Conservation (phyloP, 805 yeast species). For the Nakazawaea ambrosiae region DNA sequence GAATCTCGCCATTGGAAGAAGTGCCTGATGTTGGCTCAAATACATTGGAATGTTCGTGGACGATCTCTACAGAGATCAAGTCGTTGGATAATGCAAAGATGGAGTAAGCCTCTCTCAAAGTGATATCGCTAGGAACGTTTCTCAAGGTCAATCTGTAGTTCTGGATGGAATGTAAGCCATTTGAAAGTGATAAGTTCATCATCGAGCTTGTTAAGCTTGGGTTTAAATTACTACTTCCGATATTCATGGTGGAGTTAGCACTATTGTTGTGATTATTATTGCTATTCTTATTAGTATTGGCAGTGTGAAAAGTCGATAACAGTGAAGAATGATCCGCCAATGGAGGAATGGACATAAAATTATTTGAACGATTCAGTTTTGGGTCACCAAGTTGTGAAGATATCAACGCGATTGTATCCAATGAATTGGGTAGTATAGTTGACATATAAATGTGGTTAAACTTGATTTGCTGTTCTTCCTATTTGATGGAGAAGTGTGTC, state of each 20-base stretch:
- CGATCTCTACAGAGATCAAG: slow-evolving; percentile 43
- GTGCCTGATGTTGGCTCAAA: slow-evolving; percentile 8
- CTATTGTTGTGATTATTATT: slow-evolving; percentile 1
- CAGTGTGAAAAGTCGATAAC: too few species aligned
- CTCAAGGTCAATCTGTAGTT: slow-evolving; percentile 30
- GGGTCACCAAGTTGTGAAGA: too few species aligned
- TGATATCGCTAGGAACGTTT: slow-evolving; percentile 58
- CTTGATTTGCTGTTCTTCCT: too few species aligned
- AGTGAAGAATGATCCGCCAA: background rate
- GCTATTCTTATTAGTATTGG: slow-evolving; percentile 4
- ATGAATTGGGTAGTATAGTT: too few species aligned
- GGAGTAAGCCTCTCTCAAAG: slow-evolving; percentile 58
- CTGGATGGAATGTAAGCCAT: slow-evolving; percentile 10
- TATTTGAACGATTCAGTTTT: too few species aligned
- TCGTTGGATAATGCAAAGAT: slow-evolving; percentile 67
- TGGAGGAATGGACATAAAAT: too few species aligned
- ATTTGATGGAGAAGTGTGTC: too few species aligned
- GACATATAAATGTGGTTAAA: too few species aligned
- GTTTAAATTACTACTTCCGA: slow-evolving; percentile 3
- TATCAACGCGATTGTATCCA: too few species aligned
- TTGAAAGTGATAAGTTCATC: slow-evolving; percentile 11
- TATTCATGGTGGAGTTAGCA: slow-evolving; percentile 6
- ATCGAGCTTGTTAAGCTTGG: slow-evolving; percentile 11
- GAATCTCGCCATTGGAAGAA: slow-evolving; percentile 13
- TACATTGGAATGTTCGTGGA: slow-evolving; percentile 20